phyloP scores from a whole-genome alignment of 208 protist species.

The Trichomonas tenax region DNA sequence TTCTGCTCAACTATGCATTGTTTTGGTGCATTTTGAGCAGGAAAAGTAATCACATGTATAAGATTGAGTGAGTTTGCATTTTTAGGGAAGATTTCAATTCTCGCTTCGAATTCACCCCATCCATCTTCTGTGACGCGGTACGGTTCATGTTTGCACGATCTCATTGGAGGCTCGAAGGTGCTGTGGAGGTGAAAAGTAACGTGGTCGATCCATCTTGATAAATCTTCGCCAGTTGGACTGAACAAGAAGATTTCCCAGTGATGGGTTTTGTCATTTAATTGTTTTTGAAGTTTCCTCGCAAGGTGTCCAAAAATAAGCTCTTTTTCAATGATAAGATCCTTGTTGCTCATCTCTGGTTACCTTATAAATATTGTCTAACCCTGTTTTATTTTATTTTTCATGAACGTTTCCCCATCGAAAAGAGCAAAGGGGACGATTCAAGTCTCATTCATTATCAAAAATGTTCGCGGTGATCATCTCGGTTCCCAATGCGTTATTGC shows the following conservation, averaged over 20 bases:
- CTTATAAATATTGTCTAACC: too few species aligned
- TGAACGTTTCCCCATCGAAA: background rate
- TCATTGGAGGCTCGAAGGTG: background rate
- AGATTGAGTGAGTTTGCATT: background rate
- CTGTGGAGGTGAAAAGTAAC: background rate
- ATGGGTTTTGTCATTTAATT: background rate
- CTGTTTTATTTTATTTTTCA: background rate
- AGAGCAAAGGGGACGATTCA: background rate
- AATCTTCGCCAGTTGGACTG: background rate
- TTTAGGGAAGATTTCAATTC: background rate
- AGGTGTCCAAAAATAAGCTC: background rate
- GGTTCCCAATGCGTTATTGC: background rate
- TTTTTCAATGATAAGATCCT: constrained; percentile 8
- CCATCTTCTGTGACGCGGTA: background rate
- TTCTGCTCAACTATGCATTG: background rate
- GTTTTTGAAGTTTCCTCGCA: background rate
- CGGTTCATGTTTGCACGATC: background rate
- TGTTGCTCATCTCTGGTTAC: background rate
- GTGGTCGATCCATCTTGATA: background rate
- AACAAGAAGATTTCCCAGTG: constrained; percentile 17
- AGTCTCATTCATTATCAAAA: background rate
- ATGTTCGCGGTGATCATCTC: background rate
- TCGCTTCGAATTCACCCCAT: constrained; percentile 21
- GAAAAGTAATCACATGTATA: background rate
- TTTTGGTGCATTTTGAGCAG: background rate